These are phyloP conservation scores for Cladorrhinum samala DNA, from an alignment of 495 filamentous ascomycete species.

Conservation along the genomic window DNA sequence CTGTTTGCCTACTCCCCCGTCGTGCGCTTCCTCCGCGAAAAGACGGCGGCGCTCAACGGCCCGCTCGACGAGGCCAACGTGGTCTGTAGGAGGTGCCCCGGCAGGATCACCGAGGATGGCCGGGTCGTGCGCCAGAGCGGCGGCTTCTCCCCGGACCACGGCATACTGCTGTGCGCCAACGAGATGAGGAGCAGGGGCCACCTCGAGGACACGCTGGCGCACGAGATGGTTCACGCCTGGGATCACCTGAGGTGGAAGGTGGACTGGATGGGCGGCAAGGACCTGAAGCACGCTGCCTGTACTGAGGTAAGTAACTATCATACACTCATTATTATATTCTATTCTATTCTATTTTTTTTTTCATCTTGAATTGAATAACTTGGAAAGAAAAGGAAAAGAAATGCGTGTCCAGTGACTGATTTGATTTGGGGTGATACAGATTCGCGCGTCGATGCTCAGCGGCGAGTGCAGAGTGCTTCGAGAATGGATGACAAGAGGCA, in stretches of 20 bases:
- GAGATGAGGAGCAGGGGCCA: slow-evolving; percentile 66
- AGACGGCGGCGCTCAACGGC: slow-evolving; percentile 69
- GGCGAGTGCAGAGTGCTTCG: slow-evolving; percentile 90
- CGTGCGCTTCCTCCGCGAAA: slow-evolving; percentile 75
- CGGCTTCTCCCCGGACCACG: slow-evolving; percentile 76
- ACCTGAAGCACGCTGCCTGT: slow-evolving; percentile 82
- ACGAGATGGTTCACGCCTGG: slow-evolving; percentile 97
- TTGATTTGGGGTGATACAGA: slow-evolving; percentile 43
- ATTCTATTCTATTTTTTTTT: not conserved
- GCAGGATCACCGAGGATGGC: slow-evolving; percentile 38
- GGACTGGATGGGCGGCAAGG: slow-evolving; percentile 61
- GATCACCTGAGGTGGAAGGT: slow-evolving; percentile 89
- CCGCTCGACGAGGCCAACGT: slow-evolving; percentile 68
- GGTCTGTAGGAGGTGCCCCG: slow-evolving; percentile 68
- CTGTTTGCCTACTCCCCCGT: slow-evolving; percentile 75
- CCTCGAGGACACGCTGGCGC: slow-evolving; percentile 87
- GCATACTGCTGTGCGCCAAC: slow-evolving; percentile 88
- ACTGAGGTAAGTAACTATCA: slow-evolving; percentile 91
- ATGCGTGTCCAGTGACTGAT: not conserved
- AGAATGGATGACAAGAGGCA: slow-evolving; percentile 73
- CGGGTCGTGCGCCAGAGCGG: slow-evolving; percentile 50
- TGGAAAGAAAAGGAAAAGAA: too few relatives aligned
- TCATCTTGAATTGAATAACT: too few relatives aligned
- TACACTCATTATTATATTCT: too few relatives aligned
- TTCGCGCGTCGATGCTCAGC: slow-evolving; percentile 82